A percentile compares a stretch with the other conserved stretches of the same genome.
These are phyloP conservation scores for Luffa acutangula DNA, from an alignment of 306 rosid genomes.

Conservation along the genomic window DNA sequence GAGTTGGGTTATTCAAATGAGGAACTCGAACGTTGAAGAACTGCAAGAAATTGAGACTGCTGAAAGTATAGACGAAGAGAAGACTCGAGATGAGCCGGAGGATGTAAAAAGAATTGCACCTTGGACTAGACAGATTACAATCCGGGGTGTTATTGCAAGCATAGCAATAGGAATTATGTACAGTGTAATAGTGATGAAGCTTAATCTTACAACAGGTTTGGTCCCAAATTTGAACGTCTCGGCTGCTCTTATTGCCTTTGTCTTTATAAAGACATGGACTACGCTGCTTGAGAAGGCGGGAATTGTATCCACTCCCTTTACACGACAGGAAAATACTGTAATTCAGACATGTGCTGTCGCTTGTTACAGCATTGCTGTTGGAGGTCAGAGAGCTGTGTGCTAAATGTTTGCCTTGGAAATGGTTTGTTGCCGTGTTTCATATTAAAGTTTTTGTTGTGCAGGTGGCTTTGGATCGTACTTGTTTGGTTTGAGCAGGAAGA, in stretches of 20 bases:
- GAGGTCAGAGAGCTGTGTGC: conserved; percentile 43
- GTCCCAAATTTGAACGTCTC: conserved; percentile 96
- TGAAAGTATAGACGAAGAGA: conserved; percentile 22
- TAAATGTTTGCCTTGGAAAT: neutral
- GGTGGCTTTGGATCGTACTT: conserved; percentile 99
- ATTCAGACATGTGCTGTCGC: conserved; percentile 98
- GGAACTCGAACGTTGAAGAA: conserved; percentile 20
- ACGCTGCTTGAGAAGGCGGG: conserved; percentile 67
- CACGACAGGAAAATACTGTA: conserved; percentile 84
- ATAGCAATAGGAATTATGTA: conserved; percentile 56
- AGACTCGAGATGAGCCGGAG: conserved; percentile 31
- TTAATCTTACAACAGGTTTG: conserved; percentile 91
- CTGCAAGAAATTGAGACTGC: conserved; percentile 35
- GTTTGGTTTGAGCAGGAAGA: conserved; percentile 64
- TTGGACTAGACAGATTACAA: conserved; percentile 71
- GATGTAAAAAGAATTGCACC: conserved; percentile 44
- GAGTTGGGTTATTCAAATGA: conserved; percentile 27
- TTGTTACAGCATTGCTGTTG: conserved; percentile 86
- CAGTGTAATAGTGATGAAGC: conserved; percentile 82
- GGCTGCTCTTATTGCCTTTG: conserved; percentile 93
- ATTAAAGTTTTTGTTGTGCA: conserved; percentile 12
- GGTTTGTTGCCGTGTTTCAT: neutral
- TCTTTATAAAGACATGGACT: conserved; percentile 74
- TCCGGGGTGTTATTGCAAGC: conserved; percentile 70
- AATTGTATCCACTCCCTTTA: conserved; percentile 64